phyloP scores from a whole-genome alignment of 2,329 filamentous ascomycete species.

The Arthrobotrys conoides region DNA sequence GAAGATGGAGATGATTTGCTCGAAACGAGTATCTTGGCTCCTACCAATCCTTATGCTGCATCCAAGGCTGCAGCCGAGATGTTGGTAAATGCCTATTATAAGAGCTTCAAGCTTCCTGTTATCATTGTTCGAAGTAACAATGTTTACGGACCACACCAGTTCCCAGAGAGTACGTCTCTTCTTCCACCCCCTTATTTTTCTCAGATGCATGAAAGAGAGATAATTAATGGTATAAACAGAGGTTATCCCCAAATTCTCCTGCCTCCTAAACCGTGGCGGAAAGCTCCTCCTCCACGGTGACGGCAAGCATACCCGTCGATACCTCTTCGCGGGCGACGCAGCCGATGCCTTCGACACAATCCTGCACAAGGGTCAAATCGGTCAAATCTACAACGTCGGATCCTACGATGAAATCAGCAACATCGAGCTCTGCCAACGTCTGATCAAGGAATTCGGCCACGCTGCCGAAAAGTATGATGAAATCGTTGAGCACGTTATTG shows the following conservation, averaged over 20 bases:
- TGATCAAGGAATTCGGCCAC: constrained; percentile 76
- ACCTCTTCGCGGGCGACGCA: constrained; percentile 83
- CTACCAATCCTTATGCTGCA: constrained; percentile 85
- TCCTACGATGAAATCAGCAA: constrained; percentile 85
- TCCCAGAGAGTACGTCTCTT: constrained; percentile 81
- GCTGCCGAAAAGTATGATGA: constrained; percentile 71
- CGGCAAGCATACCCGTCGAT: constrained; percentile 80
- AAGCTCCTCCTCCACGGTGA: constrained; percentile 83
- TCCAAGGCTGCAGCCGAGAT: constrained; percentile 87
- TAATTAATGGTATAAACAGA: constrained; percentile 70
- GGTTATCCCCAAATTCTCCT: constrained; percentile 86
- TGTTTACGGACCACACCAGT: constrained; percentile 87
- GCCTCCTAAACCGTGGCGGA: constrained; percentile 76
- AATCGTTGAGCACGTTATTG: constrained; percentile 81
- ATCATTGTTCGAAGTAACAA: constrained; percentile 88
- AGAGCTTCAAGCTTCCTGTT: constrained; percentile 83
- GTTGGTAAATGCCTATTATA: constrained; percentile 88
- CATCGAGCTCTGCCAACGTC: constrained; percentile 76
- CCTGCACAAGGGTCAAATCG: constrained; percentile 80
- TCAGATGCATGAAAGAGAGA: neutral
- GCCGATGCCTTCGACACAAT: constrained; percentile 88
- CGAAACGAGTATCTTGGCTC: constrained; percentile 81
- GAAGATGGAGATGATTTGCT: constrained; percentile 79
- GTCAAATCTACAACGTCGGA: constrained; percentile 85
- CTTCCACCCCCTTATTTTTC: neutral